Evolutionary conservation across 1,139 yeast genomes (phyloP), one percentile per base, ranked within the genome.

Genomic region (Suhomyces bolitotheri): DNA sequence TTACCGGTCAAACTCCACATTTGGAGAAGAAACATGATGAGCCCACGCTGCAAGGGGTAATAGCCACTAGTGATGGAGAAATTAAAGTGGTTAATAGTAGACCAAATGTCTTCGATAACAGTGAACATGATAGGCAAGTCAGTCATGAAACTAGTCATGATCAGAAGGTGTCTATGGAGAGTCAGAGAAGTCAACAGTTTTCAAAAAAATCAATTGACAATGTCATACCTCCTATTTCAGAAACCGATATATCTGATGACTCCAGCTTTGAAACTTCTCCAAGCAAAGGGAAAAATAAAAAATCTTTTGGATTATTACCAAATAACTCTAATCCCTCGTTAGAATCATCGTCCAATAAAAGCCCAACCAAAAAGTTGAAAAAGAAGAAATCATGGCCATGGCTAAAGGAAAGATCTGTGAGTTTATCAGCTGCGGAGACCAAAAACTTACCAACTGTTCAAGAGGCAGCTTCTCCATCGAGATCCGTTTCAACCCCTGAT

Each of bases 341-440:
- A 9, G 43, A 36, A n/a, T 32, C 40, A 3, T 36, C 21, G 7
- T 20, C 38, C 4, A 33, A 39, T 17, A 34, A 32, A 25, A 46
- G 47, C 14, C 44, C 50, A 2, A 40, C 40, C 15, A 60, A 58
- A 41, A 50, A 48, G 27, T 46, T 59, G 38, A 60, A 58, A 44
- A 64, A 62, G 54, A 66, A 66, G 49, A 62, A 61, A 44, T 62
- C 67, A 7, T 66, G 71, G 73, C 58, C 60, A 10, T 67, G 72
- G 73, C 47, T 65, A 30, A 63, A 63, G 37, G 72, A 65, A 21
- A 56, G 68, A 38, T 57, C 66, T 1, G 49, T 53, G 2, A 63
- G 66, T 47, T 44, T 57, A n/a, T 56, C 64, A 8, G 49, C 64
- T 2, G 44, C 49, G 5, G 66, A 62, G 15, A 29, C 50, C 4